Conservation (phyloP, 2,329 filamentous ascomycete species). For the Cercospora sp. region DNA sequence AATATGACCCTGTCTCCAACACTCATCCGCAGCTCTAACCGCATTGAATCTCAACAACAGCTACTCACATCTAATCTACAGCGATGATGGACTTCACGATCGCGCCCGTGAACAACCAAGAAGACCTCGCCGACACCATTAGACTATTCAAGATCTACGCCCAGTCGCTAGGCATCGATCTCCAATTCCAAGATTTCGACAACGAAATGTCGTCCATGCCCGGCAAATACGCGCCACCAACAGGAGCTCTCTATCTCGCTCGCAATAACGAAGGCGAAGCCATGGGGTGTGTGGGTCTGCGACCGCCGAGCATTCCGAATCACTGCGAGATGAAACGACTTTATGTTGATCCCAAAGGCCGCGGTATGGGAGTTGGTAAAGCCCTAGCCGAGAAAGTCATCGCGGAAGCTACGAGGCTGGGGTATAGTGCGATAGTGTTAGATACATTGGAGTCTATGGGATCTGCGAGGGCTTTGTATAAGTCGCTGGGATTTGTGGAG, state of each 20-base stretch:
- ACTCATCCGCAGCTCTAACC: not conserved
- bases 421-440: conserved; percentile 55
- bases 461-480: conserved; percentile 53
- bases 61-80: not conserved
- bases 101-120: conserved; percentile 41
- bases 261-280: conserved; percentile 31
- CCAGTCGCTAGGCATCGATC: conserved; percentile 52
- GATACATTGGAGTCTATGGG: conserved; percentile 59
- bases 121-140: conserved; percentile 44
- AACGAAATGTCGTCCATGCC: conserved; percentile 55
- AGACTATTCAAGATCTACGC: conserved; percentile 45
- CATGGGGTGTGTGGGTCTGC: conserved; percentile 55
- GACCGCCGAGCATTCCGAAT: conserved; percentile 37
- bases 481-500: conserved; percentile 53
- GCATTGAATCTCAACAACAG: not conserved
- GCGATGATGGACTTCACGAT: conserved; percentile 32
- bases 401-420: conserved; percentile 47
- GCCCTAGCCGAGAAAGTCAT: conserved; percentile 50
- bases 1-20: not conserved
- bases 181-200: conserved; percentile 58
- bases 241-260: conserved; percentile 54
- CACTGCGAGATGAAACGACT: conserved; percentile 58
- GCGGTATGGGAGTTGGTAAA: conserved; percentile 53
- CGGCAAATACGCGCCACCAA: conserved; percentile 53
- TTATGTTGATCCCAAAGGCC: conserved; percentile 51